These are phyloP conservation scores for Exophiala viscosa DNA, from an alignment of 2,329 filamentous ascomycete species.

Conservation along the genomic window DNA sequence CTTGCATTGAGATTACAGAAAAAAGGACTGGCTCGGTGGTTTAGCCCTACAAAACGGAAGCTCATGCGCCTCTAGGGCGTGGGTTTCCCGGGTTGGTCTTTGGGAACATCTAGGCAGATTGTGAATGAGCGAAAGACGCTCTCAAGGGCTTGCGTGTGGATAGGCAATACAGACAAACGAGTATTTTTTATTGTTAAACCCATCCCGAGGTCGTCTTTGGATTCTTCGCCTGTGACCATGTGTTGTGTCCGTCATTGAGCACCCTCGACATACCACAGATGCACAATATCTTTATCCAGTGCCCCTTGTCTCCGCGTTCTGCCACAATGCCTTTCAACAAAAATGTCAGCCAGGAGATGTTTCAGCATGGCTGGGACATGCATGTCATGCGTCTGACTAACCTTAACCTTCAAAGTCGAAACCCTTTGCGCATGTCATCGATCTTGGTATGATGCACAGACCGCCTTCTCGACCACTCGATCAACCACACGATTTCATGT, in stretches of 20 bases:
- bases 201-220: neutral
- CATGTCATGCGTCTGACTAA: too few species aligned
- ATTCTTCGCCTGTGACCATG: neutral
- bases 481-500: too few species aligned
- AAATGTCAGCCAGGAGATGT: too few species aligned
- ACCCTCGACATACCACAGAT: neutral
- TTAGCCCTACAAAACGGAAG: slow-evolving; percentile 12
- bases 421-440: too few species aligned
- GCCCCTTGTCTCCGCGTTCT: too few species aligned
- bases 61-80: slow-evolving; percentile 11
- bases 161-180: slow-evolving; percentile 26
- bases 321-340: too few species aligned
- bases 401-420: too few species aligned
- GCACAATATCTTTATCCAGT: too few species aligned
- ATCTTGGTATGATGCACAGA: too few species aligned
- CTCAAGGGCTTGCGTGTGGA: slow-evolving; percentile 24
- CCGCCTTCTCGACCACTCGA: too few species aligned
- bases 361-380: too few species aligned
- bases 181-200: slow-evolving; percentile 20
- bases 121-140: slow-evolving; percentile 22
- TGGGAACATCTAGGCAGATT: slow-evolving; percentile 26
- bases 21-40: slow-evolving; percentile 11
- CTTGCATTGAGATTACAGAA: slow-evolving; percentile 11
- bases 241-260: neutral
- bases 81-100: slow-evolving; percentile 16